These are phyloP conservation scores for Plasmodium relictum DNA, from an alignment of 169 alveolate species.

Conservation along the genomic window DNA sequence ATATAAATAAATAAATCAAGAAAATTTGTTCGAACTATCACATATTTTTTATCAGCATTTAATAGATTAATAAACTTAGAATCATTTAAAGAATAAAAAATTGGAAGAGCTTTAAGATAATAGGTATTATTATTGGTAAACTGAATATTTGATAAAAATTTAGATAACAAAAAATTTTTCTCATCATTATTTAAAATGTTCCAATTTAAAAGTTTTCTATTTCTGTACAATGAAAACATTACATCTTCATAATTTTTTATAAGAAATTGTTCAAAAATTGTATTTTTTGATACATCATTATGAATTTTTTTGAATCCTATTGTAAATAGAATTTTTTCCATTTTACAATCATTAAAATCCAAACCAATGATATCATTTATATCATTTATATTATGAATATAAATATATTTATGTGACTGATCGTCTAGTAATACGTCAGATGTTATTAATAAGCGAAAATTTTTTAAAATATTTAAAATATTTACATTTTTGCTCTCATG, in stretches of 20 bases:
- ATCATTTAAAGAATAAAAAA: constrained; percentile 58
- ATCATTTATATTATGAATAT: constrained; percentile 46
- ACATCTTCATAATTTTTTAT: constrained; percentile 57
- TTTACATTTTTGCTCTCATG: constrained; percentile 1
- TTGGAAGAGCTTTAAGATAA: constrained; percentile 50
- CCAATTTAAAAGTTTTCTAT: constrained; percentile 36
- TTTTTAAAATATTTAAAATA: constrained; percentile 11
- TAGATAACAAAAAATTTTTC: constrained; percentile 10
- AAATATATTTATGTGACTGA: constrained; percentile 11
- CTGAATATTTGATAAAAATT: constrained; percentile 32
- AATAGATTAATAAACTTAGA: constrained; percentile 20
- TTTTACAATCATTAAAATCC: constrained; percentile 21
- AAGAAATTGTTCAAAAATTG: constrained; percentile 26
- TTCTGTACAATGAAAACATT: constrained; percentile 47
- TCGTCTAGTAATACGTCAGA: neutral
- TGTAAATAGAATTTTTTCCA: constrained; percentile 41
- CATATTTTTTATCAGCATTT: constrained; percentile 20
- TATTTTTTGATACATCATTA: constrained; percentile 12
- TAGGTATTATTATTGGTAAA: constrained; percentile 63
- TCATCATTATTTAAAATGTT: constrained; percentile 8
- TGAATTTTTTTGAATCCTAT: constrained; percentile 59
- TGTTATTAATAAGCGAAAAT: constrained; percentile 52
- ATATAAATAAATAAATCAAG: constrained; percentile 23
- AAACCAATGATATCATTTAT: constrained; percentile 32
- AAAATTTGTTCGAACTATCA: constrained; percentile 26